Evolutionary conservation across 495 filamentous ascomycete species (phyloP).

Genomic region (Aspergillus wentii): DNA sequence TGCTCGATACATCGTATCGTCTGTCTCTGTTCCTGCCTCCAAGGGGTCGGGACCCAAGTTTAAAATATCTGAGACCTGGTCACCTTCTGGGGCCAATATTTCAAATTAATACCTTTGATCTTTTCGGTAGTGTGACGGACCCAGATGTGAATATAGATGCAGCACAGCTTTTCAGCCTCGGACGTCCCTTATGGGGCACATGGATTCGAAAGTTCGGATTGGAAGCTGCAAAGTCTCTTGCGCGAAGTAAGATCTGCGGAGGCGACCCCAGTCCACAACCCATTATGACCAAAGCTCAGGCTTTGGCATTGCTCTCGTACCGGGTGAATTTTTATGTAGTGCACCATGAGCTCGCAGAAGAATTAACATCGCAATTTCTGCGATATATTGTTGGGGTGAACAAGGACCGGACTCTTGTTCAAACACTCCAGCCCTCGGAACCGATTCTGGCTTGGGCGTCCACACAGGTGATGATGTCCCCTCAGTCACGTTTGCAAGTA

Average conservation of each 20-base stretch:
- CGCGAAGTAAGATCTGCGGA: neutral
- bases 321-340: slow-evolving; percentile 2
- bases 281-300: neutral
- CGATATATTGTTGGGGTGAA: slow-evolving; percentile 1
- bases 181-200: neutral
- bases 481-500: neutral
- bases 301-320: slow-evolving; percentile 4
- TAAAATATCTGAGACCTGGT: neutral
- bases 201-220: neutral
- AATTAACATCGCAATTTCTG: neutral
- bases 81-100: neutral
- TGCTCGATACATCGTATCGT: neutral
- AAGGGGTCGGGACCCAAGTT: neutral
- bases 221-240: neutral
- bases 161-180: neutral
- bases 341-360: neutral
- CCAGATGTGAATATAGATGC: neutral
- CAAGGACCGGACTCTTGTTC: neutral
- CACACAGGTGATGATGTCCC: neutral
- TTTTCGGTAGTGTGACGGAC: neutral
- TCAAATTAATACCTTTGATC: neutral
- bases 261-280: neutral
- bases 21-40: neutral
- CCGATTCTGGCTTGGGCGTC: neutral
- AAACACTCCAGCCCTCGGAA: neutral